A percentile compares a stretch with the other conserved stretches of the same genome.
Conservation (phyloP, 2,329 filamentous ascomycete species). For the Sporothrix dimorphospora region DNA sequence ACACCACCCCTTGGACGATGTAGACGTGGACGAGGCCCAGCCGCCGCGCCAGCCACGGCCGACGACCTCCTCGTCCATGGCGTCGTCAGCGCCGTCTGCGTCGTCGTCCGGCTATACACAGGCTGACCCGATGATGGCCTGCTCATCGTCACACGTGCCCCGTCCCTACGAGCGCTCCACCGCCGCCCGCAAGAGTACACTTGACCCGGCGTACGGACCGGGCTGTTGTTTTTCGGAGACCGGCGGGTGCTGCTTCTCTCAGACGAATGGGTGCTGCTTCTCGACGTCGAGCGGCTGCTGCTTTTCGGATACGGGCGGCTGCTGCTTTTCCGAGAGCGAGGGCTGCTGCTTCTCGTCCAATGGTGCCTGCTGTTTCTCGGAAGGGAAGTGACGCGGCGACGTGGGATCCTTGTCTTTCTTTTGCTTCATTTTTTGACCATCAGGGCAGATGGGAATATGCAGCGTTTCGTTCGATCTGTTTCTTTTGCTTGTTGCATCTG, state of each 20-base stretch:
- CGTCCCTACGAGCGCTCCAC: background rate
- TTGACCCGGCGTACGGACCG: conserved; percentile 16
- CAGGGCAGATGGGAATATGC: background rate
- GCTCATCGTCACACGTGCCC: background rate
- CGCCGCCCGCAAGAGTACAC: background rate
- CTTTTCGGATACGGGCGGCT: conserved; percentile 18
- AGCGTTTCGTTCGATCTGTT: background rate
- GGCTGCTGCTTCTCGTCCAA: conserved; percentile 33
- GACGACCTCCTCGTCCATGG: background rate
- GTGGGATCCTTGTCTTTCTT: background rate
- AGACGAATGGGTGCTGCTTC: conserved; percentile 32
- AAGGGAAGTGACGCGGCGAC: background rate
- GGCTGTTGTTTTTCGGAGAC: conserved; percentile 23
- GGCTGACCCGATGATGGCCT: background rate
- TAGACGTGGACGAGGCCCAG: background rate
- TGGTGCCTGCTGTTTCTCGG: conserved; percentile 31
- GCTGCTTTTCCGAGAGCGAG: conserved; percentile 28
- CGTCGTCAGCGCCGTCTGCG: no score
- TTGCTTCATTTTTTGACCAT: background rate
- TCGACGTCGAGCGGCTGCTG: conserved; percentile 22
- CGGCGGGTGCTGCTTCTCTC: conserved; percentile 31
- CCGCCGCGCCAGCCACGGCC: background rate
- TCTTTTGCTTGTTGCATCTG: background rate
- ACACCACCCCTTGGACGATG: background rate
- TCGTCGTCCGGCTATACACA: background rate